These are phyloP conservation scores for Saksenaea oblongispora DNA, from an alignment of 371 early-diverging fungal genomes.

Conservation along the genomic window DNA sequence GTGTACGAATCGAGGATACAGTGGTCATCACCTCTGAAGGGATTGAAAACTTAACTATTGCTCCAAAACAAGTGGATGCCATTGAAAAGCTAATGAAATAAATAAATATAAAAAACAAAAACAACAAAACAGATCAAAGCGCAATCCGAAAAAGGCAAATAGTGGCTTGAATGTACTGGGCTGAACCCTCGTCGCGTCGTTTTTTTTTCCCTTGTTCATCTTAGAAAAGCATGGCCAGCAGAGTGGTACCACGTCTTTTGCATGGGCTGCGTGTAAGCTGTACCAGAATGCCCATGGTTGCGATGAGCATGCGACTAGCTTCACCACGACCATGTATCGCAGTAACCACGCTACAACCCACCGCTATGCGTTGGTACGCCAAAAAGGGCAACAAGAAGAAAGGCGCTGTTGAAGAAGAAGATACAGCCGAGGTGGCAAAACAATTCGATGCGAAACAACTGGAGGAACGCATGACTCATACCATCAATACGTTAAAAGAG, in stretches of 20 bases:
- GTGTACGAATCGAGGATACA: constrained; percentile 92
- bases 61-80: constrained; percentile 68
- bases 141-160: neutral
- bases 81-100: constrained; percentile 60
- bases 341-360: neutral
- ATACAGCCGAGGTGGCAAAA: constrained; percentile 14
- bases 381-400: constrained; percentile 46
- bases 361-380: constrained; percentile 29
- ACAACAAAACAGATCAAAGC: too few relatives aligned
- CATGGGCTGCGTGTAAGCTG: neutral
- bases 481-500: constrained; percentile 55
- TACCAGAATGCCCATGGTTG: neutral
- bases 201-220: neutral
- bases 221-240: neutral
- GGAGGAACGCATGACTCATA: constrained; percentile 45
- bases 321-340: neutral
- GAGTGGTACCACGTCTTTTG: neutral
- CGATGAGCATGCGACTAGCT: neutral
- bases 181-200: neutral
- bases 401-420: constrained; percentile 14
- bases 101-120: too few relatives aligned
- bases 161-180: neutral
- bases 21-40: constrained; percentile 74
- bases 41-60: constrained; percentile 72
- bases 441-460: constrained; percentile 47